Percentiles rank a stretch among this genome's conserved stretches.
These are phyloP conservation scores for Juncus effusus DNA, from an alignment of 176 grass and related monocot species.

Conservation along the genomic window DNA sequence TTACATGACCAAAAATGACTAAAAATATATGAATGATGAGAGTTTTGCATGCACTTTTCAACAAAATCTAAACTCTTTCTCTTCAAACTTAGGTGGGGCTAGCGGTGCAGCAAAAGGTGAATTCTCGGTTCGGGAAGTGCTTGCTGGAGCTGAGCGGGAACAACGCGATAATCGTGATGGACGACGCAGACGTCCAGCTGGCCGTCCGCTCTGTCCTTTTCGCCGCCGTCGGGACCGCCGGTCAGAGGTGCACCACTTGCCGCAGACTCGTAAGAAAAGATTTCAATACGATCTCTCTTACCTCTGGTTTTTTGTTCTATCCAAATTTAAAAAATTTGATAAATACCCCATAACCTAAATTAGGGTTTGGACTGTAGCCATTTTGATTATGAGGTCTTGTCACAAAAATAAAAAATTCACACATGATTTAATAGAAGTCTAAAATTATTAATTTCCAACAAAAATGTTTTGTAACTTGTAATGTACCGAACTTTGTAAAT, in stretches of 20 bases:
- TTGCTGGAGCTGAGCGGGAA: constrained; percentile 99
- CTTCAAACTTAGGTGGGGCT: constrained; percentile 68
- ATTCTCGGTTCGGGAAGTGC: constrained; percentile 83
- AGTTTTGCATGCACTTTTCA: background rate
- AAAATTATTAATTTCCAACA: too few species aligned
- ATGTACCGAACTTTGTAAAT: too few species aligned
- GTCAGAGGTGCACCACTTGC: constrained; percentile 94
- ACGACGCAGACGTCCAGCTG: constrained; percentile 93
- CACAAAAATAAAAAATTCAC: too few species aligned
- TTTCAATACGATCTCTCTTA: background rate
- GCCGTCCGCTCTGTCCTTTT: constrained; percentile 95
- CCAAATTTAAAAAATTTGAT: background rate
- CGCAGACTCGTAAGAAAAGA: constrained; percentile 69
- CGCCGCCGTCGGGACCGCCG: constrained; percentile 97
- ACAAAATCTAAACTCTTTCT: constrained; percentile 1
- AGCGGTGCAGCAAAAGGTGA: constrained; percentile 73
- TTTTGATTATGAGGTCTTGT: too few species aligned
- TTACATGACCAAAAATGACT: too few species aligned
- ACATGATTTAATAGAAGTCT: too few species aligned
- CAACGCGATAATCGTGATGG: constrained; percentile 99
- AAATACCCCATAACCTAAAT: too few species aligned
- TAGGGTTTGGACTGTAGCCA: too few species aligned
- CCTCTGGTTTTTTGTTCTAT: background rate
- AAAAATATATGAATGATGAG: too few species aligned
- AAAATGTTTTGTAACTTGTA: too few species aligned